Evolutionary conservation across 164 flowering plant species (phyloP), one percentile per base, ranked within the genome.

Genomic region (Stephania japonica): DNA sequence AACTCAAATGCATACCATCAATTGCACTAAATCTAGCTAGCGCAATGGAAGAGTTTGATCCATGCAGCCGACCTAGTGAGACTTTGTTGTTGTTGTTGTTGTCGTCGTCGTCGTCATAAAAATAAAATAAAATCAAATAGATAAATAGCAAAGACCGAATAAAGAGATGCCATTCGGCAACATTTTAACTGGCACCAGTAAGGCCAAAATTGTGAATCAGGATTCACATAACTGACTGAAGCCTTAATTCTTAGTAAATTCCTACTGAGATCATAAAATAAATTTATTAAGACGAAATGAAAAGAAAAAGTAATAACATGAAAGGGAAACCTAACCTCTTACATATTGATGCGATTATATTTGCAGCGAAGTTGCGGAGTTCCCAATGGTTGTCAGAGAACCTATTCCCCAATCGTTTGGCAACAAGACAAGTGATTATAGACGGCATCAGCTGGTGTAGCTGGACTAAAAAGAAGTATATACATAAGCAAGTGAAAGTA

Each of bases 371-470:
- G 80, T 91, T 84, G 80, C 99, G 83, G 63, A 93, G 96, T 78
- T 90, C 94, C 99, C 97, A 91, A 76, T 96, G 99, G 79, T 90
- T 90, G 80, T 96, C 98, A 3, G 92, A 81, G 72, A 89, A 70
- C 68, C 86, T 88, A 79, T 83, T 86, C 19, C 97, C 97, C 75
- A 96, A 79, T 80, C 89, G 86, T 83, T 83, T 96, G 12, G 93
- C 93, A 78, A 96, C 97, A 77, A 93, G 87, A 87, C 99, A 96
- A 61, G 99, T 96, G 59, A 93, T 84, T 6, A 96, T 86, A 74
- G 97, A 86, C 62, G 97, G 99, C 98, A 96, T 93, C 86, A 96
- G 74, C 71, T 96, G 97, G 77, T 95, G 98, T 66, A 93, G 86
- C 99, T 95, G 90, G 49, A 72, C 42, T 63, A 38, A 77, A 71